A percentile compares a stretch with the other conserved stretches of the same genome.
Evolutionary conservation across 306 rosid species (phyloP).

Genomic region (Fagus crenata): DNA sequence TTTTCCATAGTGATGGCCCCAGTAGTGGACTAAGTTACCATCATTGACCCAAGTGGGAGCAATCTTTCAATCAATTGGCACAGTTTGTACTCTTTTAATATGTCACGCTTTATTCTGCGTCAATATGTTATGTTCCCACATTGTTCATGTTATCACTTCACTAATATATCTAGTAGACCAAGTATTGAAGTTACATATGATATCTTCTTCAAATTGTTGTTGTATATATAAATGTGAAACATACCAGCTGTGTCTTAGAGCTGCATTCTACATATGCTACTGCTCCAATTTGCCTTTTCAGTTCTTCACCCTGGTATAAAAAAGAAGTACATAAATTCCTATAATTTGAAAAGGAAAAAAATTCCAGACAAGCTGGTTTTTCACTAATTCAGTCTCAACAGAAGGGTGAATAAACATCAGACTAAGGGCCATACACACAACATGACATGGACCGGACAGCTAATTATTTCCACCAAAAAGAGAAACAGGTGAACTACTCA

Average conservation of each 20-base stretch:
- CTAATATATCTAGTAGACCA: too few relatives aligned
- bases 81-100: too few relatives aligned
- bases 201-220: background rate
- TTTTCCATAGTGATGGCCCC: background rate
- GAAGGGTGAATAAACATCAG: background rate
- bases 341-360: background rate
- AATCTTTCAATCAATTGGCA: too few relatives aligned
- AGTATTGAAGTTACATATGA: background rate
- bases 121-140: background rate
- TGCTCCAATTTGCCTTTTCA: constrained; percentile 44
- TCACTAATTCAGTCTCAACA: background rate
- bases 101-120: too few relatives aligned
- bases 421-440: background rate
- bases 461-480: background rate
- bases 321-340: background rate
- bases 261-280: constrained; percentile 47
- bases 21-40: background rate
- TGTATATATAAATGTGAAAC: background rate
- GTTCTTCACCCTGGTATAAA: constrained; percentile 45
- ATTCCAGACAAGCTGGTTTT: background rate
- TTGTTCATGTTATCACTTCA: background rate
- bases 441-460: background rate
- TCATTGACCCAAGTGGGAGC: background rate
- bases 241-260: constrained; percentile 54
- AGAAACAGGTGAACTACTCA: background rate